Evolutionary conservation across 345 rosid genomes (phyloP), one percentile per base, ranked within the genome.

Genomic region (Carallia brachiata): DNA sequence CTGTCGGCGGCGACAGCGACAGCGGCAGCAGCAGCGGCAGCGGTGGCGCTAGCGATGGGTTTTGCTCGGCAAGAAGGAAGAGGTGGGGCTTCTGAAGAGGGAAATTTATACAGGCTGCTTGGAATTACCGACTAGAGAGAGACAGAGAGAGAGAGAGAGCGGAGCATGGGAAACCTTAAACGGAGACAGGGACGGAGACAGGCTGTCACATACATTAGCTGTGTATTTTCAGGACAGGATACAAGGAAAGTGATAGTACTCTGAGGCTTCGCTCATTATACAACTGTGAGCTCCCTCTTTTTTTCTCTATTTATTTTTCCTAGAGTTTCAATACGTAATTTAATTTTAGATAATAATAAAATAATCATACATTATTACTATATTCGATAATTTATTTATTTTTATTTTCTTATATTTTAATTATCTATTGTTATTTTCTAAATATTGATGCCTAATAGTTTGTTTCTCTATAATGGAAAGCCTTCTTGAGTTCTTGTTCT

Each of bases 161-260:
- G 54, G 53, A 30, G 48, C 63, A 4, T 61, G 62, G 36, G 48
- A 36, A n/a, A 32, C 19, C 34, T 18, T 2, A 6, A 23, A 6
- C 28, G 23, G n/a, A 63, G 50, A 23, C 61, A 44, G 27, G 18
- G 13, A 18, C 65, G 4, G 68, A 76, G 61, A 89, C 95, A 89
- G 91, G 71, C 95, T 91, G 97, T 83, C 83, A 81, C 50, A 44
- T 2, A 15, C 67, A 74, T 74, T 68, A 83, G 91, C 89, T 86
- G 91, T 40, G 39, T 7, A 10, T 34, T 62, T 34, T 34, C 9
- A 30, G 15, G 52, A 54, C 15, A 19, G 15, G 50, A 44, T 12
- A 4, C 17, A 44, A 44, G 50, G 50, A 0, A 62, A 44, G 65
- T 31, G 30, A 5, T 5, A 30, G 27, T 68, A 6, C 10, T 52